Percentiles rank a stretch among this genome's conserved stretches.
Evolutionary conservation across 1,139 yeast genomes (phyloP).

Genomic region (Hyphopichia fennica): DNA sequence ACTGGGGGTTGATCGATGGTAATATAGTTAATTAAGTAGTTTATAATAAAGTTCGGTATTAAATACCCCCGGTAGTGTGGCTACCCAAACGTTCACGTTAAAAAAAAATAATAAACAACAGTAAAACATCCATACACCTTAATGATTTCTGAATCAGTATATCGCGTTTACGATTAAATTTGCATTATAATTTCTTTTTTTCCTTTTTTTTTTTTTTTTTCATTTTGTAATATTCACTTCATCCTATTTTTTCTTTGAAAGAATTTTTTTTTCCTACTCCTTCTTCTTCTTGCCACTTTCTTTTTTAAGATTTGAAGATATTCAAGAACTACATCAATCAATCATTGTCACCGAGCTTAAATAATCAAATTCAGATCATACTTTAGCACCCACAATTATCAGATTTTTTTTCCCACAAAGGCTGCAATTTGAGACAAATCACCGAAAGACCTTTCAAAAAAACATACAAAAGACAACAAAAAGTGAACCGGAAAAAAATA

Average conservation of each 20-base stretch:
- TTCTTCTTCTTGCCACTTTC: not conserved
- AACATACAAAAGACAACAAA: not conserved
- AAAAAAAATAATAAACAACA: no score
- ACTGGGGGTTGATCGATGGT: conserved; percentile 56
- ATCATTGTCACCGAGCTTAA: not conserved
- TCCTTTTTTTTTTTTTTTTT: not conserved
- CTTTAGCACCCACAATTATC: not conserved
- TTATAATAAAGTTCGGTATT: no score
- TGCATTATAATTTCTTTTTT: not conserved
- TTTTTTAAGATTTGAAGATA: not conserved
- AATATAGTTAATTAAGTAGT: conserved; percentile 17
- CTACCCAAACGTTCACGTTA: no score
- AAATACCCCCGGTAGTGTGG: no score
- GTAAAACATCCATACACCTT: not conserved
- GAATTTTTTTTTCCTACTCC: not conserved
- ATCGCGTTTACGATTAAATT: not conserved
- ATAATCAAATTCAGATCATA: not conserved
- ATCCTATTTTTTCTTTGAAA: not conserved
- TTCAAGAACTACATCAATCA: not conserved
- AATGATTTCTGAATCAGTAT: not conserved
- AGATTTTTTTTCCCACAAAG: not conserved
- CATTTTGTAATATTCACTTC: not conserved
- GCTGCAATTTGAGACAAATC: conserved; percentile 1
- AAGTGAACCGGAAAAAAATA: not conserved
- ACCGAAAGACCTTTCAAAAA: not conserved